These are phyloP conservation scores for Aspergillus jensenii DNA, from an alignment of 2,329 filamentous ascomycete species.

Conservation along the genomic window DNA sequence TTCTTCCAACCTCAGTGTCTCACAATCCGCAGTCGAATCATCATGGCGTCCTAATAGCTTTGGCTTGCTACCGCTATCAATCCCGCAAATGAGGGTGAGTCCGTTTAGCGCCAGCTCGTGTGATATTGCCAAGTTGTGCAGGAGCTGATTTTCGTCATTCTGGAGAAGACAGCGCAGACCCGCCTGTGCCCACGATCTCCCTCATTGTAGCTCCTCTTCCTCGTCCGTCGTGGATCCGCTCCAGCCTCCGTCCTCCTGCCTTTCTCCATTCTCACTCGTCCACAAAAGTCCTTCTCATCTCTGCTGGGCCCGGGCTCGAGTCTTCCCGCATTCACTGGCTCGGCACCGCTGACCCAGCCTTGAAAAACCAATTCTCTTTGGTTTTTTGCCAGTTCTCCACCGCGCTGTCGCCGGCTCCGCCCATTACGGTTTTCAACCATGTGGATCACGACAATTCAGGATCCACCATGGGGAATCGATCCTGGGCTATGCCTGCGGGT, in stretches of 20 bases:
- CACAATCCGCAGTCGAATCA: neutral
- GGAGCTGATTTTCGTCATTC: neutral
- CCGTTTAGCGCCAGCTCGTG: neutral
- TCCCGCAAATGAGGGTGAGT: neutral
- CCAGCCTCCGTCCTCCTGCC: neutral
- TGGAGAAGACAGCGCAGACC: neutral
- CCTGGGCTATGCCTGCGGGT: neutral
- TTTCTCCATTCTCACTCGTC: conserved; percentile 1
- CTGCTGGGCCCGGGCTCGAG: conserved; percentile 5
- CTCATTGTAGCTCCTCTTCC: neutral
- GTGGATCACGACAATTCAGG: conserved; percentile 4
- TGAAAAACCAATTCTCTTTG: conserved; percentile 5
- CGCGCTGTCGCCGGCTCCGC: neutral
- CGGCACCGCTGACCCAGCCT: neutral
- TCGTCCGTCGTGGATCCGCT: neutral
- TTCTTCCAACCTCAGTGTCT: neutral
- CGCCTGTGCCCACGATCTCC: conserved; percentile 1
- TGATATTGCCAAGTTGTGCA: neutral
- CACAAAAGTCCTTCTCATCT: neutral
- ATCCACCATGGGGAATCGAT: conserved; percentile 8
- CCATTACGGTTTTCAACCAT: neutral
- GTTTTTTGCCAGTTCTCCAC: conserved; percentile 1
- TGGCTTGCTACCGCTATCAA: neutral
- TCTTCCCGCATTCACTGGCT: neutral
- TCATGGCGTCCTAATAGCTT: neutral